Conservation (phyloP, 2,329 filamentous ascomycete genomes). For the Diaporthe citri region DNA sequence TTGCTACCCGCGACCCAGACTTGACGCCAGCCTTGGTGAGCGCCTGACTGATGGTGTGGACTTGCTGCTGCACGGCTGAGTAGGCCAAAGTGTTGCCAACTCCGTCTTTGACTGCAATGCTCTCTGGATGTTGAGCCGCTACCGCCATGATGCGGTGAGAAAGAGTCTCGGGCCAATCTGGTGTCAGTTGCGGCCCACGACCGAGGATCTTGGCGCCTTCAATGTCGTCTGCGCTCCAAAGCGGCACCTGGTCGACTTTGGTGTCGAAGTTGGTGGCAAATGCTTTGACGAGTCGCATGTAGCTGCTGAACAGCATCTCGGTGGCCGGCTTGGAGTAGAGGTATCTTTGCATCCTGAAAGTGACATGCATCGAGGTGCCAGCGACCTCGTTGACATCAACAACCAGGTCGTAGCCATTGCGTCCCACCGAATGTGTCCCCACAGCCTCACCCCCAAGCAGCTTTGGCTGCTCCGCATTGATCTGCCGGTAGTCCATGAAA, state of each 20-base stretch:
- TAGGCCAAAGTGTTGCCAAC: constrained; percentile 50
- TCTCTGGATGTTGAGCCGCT: constrained; percentile 38
- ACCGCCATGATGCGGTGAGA: constrained; percentile 53
- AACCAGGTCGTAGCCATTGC: constrained; percentile 48
- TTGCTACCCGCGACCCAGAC: constrained; percentile 47
- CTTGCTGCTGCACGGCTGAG: constrained; percentile 47
- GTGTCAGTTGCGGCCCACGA: constrained; percentile 39
- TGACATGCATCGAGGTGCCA: constrained; percentile 41
- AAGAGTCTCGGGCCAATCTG: constrained; percentile 51
- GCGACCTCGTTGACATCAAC: constrained; percentile 54
- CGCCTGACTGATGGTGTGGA: constrained; percentile 50
- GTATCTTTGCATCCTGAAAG: constrained; percentile 47
- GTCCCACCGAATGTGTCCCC: constrained; percentile 3
- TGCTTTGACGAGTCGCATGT: constrained; percentile 42
- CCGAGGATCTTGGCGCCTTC: constrained; percentile 22
- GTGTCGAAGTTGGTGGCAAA: constrained; percentile 19
- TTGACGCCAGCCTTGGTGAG: constrained; percentile 43
- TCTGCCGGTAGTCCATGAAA: constrained; percentile 50
- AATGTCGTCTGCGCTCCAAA: constrained; percentile 38
- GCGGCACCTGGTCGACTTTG: constrained; percentile 39
- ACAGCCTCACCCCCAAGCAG: constrained; percentile 41
- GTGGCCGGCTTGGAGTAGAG: constrained; percentile 46
- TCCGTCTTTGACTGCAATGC: constrained; percentile 42
- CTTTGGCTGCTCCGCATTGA: constrained; percentile 41
- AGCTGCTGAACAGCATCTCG: constrained; percentile 37